These are phyloP conservation scores for Calonectria pseudoreteaudii DNA, from an alignment of 2,329 filamentous ascomycete species.

Conservation along the genomic window DNA sequence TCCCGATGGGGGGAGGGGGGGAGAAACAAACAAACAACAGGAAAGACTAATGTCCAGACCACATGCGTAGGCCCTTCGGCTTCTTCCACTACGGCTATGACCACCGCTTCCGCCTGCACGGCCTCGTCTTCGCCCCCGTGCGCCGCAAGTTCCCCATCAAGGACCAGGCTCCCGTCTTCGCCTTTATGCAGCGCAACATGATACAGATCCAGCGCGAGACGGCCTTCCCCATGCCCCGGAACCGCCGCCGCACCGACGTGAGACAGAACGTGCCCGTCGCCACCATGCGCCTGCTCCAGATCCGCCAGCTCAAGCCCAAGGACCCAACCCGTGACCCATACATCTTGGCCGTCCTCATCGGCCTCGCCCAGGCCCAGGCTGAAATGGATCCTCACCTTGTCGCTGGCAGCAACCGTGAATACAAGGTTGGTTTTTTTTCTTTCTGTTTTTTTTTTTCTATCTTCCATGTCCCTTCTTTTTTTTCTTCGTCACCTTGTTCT, in stretches of 20 bases:
- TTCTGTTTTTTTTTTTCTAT: neutral
- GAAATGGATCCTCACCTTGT: constrained; percentile 8
- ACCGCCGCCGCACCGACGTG: constrained; percentile 13
- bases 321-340: constrained; percentile 39
- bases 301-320: constrained; percentile 35
- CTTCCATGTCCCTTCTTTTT: neutral
- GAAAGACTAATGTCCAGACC: neutral
- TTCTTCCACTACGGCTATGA: constrained; percentile 38
- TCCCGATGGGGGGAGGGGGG: no score
- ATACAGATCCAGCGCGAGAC: constrained; percentile 33
- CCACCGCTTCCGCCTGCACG: constrained; percentile 38
- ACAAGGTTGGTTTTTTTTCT: constrained; percentile 29
- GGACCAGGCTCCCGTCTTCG: constrained; percentile 29
- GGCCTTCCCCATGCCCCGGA: constrained; percentile 30
- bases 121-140: constrained; percentile 30
- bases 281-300: constrained; percentile 23
- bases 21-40: neutral
- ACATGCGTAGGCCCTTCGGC: constrained; percentile 32
- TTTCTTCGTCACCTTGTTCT: neutral
- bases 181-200: constrained; percentile 39
- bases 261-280: constrained; percentile 32
- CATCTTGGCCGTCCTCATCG: constrained; percentile 38
- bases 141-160: constrained; percentile 9
- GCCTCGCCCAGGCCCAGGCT: constrained; percentile 39
- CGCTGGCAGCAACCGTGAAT: neutral